phyloP scores from a whole-genome alignment of 768 basidiomycete genomes.

The Porphyrellus cyaneotinctus region DNA sequence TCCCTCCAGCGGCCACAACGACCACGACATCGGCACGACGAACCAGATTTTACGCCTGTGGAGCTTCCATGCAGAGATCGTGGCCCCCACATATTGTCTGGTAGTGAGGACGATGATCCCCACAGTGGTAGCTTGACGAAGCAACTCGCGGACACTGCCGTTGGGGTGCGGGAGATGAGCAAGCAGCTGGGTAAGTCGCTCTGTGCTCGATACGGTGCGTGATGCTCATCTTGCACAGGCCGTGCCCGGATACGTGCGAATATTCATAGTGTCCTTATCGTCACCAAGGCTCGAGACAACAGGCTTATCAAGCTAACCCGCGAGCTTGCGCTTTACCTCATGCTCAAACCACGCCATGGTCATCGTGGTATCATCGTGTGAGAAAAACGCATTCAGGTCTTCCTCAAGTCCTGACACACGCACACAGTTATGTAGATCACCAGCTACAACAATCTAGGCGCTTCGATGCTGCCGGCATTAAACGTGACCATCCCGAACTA shows the following conservation, averaged over 20 bases:
- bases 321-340: constrained; percentile 90
- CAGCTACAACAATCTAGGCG: constrained; percentile 86
- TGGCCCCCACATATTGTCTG: constrained; percentile 15
- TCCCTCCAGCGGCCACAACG: constrained; percentile 37
- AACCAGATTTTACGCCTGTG: constrained; percentile 7
- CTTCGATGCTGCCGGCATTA: constrained; percentile 90
- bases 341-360: constrained; percentile 74
- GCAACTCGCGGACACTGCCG: constrained; percentile 94
- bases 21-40: constrained; percentile 6
- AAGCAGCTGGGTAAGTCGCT: constrained; percentile 81
- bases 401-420: constrained; percentile 14
- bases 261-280: constrained; percentile 89
- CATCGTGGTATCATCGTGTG: constrained; percentile 85
- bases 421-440: constrained; percentile 82
- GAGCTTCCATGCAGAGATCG: constrained; percentile 17
- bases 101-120: constrained; percentile 57
- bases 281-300: constrained; percentile 98
- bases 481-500: constrained; percentile 81
- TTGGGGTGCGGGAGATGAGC: constrained; percentile 97
- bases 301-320: constrained; percentile 92
- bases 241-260: constrained; percentile 88
- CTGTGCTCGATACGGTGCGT: background rate
- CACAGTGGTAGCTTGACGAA: constrained; percentile 77
- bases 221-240: constrained; percentile 46
- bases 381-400: constrained; percentile 24